Percentiles rank a stretch among this genome's conserved stretches.
phyloP scores from a whole-genome alignment of 495 filamentous ascomycete genomes.

The Oidiodendron maius region DNA sequence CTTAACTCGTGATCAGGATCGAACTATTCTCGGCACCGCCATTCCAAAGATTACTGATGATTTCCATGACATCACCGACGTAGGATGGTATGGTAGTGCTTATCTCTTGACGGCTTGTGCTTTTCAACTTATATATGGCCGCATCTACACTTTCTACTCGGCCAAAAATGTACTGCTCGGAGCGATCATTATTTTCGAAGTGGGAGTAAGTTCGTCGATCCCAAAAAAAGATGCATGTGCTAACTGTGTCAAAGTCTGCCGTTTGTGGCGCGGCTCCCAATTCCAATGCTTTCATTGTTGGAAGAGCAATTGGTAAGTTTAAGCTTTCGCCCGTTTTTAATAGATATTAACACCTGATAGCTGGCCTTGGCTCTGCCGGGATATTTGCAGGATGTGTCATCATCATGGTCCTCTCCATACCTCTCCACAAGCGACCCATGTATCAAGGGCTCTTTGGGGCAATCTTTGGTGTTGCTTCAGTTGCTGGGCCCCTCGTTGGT shows the following conservation, averaged over 20 bases:
- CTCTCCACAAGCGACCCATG: conserved; percentile 38
- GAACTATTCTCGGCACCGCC: conserved; percentile 49
- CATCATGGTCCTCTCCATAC: conserved; percentile 38
- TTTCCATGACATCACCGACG: too few relatives aligned
- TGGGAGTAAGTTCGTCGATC: conserved; percentile 31
- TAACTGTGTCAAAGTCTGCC: conserved; percentile 25
- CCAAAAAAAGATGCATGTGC: too few relatives aligned
- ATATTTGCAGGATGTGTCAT: conserved; percentile 36
- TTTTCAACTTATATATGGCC: conserved; percentile 42
- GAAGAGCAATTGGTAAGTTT: conserved; percentile 52
- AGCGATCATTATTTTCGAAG: conserved; percentile 37
- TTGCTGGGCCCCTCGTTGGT: conserved; percentile 44
- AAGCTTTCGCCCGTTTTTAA: conserved; percentile 25
- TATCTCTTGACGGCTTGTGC: too few relatives aligned
- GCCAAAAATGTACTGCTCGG: conserved; percentile 34
- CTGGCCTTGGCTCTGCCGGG: conserved; percentile 45
- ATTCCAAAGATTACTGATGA: too few relatives aligned
- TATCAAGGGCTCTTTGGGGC: conserved; percentile 43
- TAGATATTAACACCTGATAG: conserved; percentile 25
- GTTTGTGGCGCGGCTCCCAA: conserved; percentile 53
- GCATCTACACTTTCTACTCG: conserved; percentile 26
- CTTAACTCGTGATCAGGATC: conserved; percentile 12
- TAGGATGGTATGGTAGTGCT: too few relatives aligned
- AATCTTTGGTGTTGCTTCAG: conserved; percentile 24
- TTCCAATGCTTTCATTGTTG: conserved; percentile 49